Conservation (phyloP, 2,329 filamentous ascomycete species). For the Arachnomyces sp. region DNA sequence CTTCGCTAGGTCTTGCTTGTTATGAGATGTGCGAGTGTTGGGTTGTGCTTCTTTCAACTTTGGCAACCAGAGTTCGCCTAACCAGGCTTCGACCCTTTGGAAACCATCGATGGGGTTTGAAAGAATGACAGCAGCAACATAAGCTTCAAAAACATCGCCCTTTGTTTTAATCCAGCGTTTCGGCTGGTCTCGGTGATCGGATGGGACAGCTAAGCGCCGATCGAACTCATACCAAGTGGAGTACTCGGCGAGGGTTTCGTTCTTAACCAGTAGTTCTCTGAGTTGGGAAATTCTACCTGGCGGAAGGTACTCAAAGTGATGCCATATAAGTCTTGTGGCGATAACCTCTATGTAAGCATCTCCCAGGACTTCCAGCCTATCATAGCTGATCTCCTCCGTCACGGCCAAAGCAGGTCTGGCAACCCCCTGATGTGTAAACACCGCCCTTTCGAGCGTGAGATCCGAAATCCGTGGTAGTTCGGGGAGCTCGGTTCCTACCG, state of each 20-base stretch:
- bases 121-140: conserved; percentile 69
- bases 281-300: conserved; percentile 66
- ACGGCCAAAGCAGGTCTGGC: conserved; percentile 15
- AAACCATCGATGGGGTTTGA: conserved; percentile 58
- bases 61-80: conserved; percentile 65
- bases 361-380: conserved; percentile 79
- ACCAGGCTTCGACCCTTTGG: conserved; percentile 56
- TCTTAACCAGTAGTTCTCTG: conserved; percentile 72
- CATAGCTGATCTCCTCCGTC: conserved; percentile 52
- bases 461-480: conserved; percentile 53
- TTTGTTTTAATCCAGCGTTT: conserved; percentile 62
- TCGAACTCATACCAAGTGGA: conserved; percentile 63
- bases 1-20: conserved; percentile 48
- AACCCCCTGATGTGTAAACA: conserved; percentile 58
- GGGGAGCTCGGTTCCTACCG: conserved; percentile 10
- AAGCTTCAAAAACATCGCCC: conserved; percentile 86
- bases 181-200: conserved; percentile 35
- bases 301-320: conserved; percentile 57
- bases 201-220: conserved; percentile 51
- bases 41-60: conserved; percentile 41
- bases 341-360: conserved; percentile 78
- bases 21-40: conserved; percentile 25
- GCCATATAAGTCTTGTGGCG: conserved; percentile 65
- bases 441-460: conserved; percentile 49
- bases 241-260: conserved; percentile 65